Evolutionary conservation across 139 green algal species (phyloP), one percentile per base, ranked within the genome.

Genomic region (Chlamydomonas sp.): DNA sequence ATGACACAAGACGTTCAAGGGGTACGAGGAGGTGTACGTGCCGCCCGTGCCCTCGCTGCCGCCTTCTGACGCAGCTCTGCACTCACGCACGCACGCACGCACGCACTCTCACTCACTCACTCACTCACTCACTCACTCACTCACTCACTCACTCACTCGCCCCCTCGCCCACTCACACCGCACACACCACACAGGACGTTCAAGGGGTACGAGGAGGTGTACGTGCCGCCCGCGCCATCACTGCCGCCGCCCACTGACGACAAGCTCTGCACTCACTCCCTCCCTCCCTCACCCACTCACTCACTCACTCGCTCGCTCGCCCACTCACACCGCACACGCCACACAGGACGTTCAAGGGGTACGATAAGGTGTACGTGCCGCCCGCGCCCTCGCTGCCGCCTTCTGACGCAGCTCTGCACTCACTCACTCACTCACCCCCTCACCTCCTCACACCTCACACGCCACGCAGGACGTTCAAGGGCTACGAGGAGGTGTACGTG

Each of bases 161-260:
- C 39, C 24, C 48, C 28, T 28, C 47, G 29, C 49, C 54, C 2
- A 37, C 39, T 33, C 28, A 48, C 47, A 38, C n/a, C n/a, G n/a
- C n/a, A n/a, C n/a, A n/a, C n/a, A n/a, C n/a, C 35, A 35, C 43
- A 24, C 84, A 94, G 84, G 75, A 80, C 66, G 0, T 78, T 79
- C 74, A 92, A 95, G 82, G 86, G 86, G 0, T 96, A 93, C 54
- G 92, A 97, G 76, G 92, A 96, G 79, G 85, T 97, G 36, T 35
- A 47, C 6, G 90, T 96, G 62, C 92, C 92, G 1, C 82, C 91
- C 0, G 70, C 77, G n/a, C 71, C 65, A 4, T 66, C 49, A 3
- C 54, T 70, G 13, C 71, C 78, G 5, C 74, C 78, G 0, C 70
- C 83, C 0, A 48, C 24, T 1, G 74, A 76, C 0, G 85, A 87